These are phyloP conservation scores for Aspergillus baeticus DNA, from an alignment of 495 filamentous ascomycete genomes.

Conservation along the genomic window DNA sequence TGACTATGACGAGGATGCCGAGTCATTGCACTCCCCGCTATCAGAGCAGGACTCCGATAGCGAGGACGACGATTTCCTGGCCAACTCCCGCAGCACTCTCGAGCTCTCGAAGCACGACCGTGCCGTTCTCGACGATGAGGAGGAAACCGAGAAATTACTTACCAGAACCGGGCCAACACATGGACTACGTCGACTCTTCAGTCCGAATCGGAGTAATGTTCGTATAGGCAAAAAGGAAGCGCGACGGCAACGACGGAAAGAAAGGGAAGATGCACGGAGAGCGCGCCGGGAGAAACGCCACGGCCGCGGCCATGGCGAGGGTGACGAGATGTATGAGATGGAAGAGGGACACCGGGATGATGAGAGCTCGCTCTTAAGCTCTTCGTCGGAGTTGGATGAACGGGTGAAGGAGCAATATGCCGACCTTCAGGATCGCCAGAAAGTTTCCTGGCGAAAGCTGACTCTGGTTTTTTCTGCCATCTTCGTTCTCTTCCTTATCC, in stretches of 20 bases:
- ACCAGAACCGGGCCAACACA: conserved; percentile 48
- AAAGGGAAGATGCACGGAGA: conserved; percentile 44
- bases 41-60: conserved; percentile 75
- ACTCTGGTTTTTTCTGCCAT: conserved; percentile 38
- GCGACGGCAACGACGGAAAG: conserved; percentile 41
- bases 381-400: conserved; percentile 42
- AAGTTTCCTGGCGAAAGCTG: conserved; percentile 31
- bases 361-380: conserved; percentile 45
- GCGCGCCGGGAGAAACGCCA: conserved; percentile 45
- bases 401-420: conserved; percentile 27
- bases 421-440: conserved; percentile 25
- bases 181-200: conserved; percentile 51
- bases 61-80: conserved; percentile 69
- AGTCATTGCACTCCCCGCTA: conserved; percentile 57
- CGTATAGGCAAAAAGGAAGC: conserved; percentile 59
- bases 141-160: conserved; percentile 80
- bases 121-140: conserved; percentile 81
- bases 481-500: conserved; percentile 49
- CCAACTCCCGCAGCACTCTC: conserved; percentile 62
- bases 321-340: conserved; percentile 81
- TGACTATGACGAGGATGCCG: conserved; percentile 66
- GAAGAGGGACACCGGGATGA: conserved; percentile 75
- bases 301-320: conserved; percentile 58
- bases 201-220: conserved; percentile 37
- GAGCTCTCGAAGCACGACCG: conserved; percentile 72